Evolutionary conservation across 2,329 filamentous ascomycete genomes (phyloP), one percentile per base, ranked within the genome.

Genomic region (Juglanconis oblonga): DNA sequence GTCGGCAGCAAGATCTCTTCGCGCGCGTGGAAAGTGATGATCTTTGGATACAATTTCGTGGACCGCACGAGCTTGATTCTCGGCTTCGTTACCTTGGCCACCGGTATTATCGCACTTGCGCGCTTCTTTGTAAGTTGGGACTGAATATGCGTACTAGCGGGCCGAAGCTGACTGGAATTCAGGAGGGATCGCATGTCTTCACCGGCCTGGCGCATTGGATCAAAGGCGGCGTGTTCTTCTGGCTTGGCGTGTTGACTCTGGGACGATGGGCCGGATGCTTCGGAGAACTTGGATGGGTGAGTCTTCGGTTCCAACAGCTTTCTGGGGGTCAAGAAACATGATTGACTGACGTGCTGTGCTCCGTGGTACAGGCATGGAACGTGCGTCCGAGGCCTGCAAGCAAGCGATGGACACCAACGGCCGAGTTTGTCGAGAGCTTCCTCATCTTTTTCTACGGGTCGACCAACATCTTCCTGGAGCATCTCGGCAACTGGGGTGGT

Each of bases 161-260:
- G 10, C 11, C 47, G 14, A 24, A 29, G 50, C 55, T 57, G 9
- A 38, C 24, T 29, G 3, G 10, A 40, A 31, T 11, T 24, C 65
- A 92, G 89, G 87, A 89, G 72, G 88, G 84, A 5, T 73, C 73
- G 29, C 79, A 80, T 3, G 78, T 97, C 59, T 96, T 94, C 78
- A 93, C 87, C 66, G 92, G 94, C 2, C 80, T 97, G 47, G 94
- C 94, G 7, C 94, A 98, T 71, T 97, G 91, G 78, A 87, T 97
- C 73, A 98, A 98, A 73, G 94, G 94, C 50, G 91, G 91, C 3
- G 89, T 98, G 57, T 98, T 98, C 79, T 92, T 97, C 77, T 95
- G 91, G 87, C 91, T 96, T 64, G 94, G 94, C 8, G 76, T 97
- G 24, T 77, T 97, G 62, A 96, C 91, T 0, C 81, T 98, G 4